phyloP scores from a whole-genome alignment of 163 green algal species.

The Scenedesmus sp. region DNA sequence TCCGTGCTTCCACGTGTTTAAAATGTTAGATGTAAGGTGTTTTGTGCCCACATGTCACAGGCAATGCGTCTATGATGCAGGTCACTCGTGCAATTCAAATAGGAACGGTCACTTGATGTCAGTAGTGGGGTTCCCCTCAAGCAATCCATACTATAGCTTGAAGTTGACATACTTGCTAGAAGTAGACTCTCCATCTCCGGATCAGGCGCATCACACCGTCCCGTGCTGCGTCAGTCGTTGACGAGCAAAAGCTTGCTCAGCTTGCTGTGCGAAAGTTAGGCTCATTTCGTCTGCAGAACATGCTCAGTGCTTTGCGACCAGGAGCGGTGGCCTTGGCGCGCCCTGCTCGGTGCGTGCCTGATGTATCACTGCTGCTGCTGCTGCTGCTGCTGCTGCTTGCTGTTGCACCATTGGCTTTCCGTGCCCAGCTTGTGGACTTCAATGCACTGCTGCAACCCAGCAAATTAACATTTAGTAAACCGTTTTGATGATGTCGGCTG shows the following conservation, averaged over 20 bases:
- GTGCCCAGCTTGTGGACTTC: background rate
- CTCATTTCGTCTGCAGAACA: background rate
- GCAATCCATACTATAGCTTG: too few relatives aligned
- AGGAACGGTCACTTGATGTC: background rate
- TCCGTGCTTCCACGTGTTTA: too few relatives aligned
- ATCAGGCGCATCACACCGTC: background rate
- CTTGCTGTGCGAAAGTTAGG: background rate
- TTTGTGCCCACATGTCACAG: background rate
- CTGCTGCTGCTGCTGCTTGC: constrained; percentile 15
- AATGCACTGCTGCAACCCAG: too few relatives aligned
- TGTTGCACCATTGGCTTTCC: background rate
- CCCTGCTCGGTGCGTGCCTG: background rate
- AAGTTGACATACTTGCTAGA: too few relatives aligned
- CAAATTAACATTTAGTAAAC: too few relatives aligned
- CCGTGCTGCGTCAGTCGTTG: background rate
- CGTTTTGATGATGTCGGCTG: too few relatives aligned
- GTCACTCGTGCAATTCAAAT: background rate
- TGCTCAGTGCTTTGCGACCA: background rate
- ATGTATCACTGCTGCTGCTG: background rate
- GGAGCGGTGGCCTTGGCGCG: background rate
- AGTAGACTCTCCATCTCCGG: too few relatives aligned
- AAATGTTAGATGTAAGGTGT: too few relatives aligned
- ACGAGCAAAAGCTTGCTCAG: background rate
- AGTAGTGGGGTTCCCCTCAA: background rate
- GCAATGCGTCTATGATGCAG: background rate